These are phyloP conservation scores for Ophiocordyceps polyrhachis-furcata DNA, from an alignment of 2,329 filamentous ascomycete species.

Conservation along the genomic window DNA sequence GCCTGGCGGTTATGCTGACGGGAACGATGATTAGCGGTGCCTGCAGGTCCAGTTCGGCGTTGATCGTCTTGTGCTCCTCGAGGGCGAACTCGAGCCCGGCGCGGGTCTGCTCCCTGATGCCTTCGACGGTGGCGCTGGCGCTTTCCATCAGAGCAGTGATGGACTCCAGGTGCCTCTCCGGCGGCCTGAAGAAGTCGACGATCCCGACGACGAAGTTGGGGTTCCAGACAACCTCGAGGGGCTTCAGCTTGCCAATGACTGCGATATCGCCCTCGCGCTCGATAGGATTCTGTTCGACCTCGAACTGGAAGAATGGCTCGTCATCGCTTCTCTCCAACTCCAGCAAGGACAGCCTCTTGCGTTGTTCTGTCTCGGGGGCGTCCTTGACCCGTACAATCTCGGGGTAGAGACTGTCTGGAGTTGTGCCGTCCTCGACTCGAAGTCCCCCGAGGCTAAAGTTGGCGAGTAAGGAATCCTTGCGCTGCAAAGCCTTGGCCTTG, in stretches of 20 bases:
- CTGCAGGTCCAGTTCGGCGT: slow-evolving; percentile 86
- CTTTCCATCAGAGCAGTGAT: slow-evolving; percentile 91
- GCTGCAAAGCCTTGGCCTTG: slow-evolving; percentile 71
- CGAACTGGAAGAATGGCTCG: slow-evolving; percentile 79
- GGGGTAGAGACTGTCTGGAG: slow-evolving; percentile 72
- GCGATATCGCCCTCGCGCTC: slow-evolving; percentile 85
- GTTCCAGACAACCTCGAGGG: slow-evolving; percentile 95
- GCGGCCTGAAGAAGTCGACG: slow-evolving; percentile 88
- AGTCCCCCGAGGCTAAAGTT: slow-evolving; percentile 84
- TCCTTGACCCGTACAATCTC: slow-evolving; percentile 96
- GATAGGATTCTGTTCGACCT: slow-evolving; percentile 87
- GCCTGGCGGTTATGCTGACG: slow-evolving; percentile 68
- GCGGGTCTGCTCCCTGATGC: slow-evolving; percentile 82
- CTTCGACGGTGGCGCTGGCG: slow-evolving; percentile 88
- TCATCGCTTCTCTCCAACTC: slow-evolving; percentile 32
- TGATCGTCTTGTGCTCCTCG: slow-evolving; percentile 95
- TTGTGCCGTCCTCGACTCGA: slow-evolving; percentile 90
- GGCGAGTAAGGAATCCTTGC: slow-evolving; percentile 77
- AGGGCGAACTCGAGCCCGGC: slow-evolving; percentile 91
- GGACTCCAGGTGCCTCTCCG: slow-evolving; percentile 95
- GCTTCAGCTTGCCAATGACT: slow-evolving; percentile 78
- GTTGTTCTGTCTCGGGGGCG: slow-evolving; percentile 34
- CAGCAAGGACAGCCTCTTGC: slow-evolving; percentile 30
- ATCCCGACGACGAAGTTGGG: slow-evolving; percentile 82
- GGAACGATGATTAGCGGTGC: slow-evolving; percentile 93